A percentile compares a stretch with the other conserved stretches of the same genome.
Evolutionary conservation across 2,329 filamentous ascomycete genomes (phyloP).

Genomic region (Arthrinium puccinioides): DNA sequence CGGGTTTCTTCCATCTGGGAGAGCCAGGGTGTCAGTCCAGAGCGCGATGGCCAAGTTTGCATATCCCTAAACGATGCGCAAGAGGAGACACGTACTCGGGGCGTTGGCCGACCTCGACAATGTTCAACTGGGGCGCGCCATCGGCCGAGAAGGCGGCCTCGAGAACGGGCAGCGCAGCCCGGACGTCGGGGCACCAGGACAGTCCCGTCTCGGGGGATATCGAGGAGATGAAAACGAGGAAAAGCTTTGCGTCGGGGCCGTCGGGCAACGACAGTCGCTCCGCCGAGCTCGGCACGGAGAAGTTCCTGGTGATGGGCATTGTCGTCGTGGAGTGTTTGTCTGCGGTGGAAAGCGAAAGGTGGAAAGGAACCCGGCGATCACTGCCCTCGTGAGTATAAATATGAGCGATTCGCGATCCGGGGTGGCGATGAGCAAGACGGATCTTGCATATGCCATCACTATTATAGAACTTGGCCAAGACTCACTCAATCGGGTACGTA

Average conservation of each 20-base stretch:
- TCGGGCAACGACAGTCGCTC: background rate
- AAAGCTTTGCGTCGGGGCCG: conserved; percentile 10
- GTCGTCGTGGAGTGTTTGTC: too few relatives aligned
- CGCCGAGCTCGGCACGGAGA: background rate
- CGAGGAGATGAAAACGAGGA: conserved; percentile 29
- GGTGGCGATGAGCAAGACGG: too few relatives aligned
- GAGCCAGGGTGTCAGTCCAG: background rate
- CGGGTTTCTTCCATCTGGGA: conserved; percentile 25
- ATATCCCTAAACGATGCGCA: background rate
- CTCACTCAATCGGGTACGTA: too few relatives aligned
- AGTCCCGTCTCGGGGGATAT: conserved; percentile 24
- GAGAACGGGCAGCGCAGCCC: conserved; percentile 22
- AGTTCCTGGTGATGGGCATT: background rate
- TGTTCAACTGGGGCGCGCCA: conserved; percentile 15
- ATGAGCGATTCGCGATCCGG: too few relatives aligned
- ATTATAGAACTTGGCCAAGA: too few relatives aligned
- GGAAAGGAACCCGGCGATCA: too few relatives aligned
- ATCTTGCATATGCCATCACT: too few relatives aligned
- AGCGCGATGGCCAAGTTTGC: background rate
- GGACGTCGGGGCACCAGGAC: conserved; percentile 32
- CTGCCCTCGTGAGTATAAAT: too few relatives aligned
- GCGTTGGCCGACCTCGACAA: conserved; percentile 27
- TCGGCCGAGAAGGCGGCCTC: conserved; percentile 19
- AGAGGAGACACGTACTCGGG: conserved; percentile 25
- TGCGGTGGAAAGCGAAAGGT: too few relatives aligned